phyloP scores from a whole-genome alignment of 2,329 filamentous ascomycete species.

The Penicillium sp. region DNA sequence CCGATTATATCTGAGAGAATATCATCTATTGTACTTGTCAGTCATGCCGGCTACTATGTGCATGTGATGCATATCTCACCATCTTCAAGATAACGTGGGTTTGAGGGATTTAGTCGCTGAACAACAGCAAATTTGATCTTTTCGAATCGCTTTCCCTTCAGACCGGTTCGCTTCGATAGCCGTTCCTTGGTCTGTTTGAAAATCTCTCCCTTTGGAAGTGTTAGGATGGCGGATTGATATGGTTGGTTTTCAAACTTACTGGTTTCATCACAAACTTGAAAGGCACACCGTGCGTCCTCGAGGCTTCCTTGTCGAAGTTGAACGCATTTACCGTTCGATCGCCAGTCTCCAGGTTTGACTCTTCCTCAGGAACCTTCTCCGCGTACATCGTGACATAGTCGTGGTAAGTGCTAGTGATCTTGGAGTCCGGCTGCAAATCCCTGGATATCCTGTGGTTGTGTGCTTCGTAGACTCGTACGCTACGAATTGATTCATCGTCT shows the following conservation, averaged over 20 bases:
- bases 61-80: conserved; percentile 61
- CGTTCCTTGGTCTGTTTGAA: conserved; percentile 94
- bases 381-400: conserved; percentile 85
- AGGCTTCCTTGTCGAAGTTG: conserved; percentile 91
- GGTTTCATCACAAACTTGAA: conserved; percentile 88
- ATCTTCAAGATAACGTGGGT: conserved; percentile 82
- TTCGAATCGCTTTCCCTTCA: conserved; percentile 98
- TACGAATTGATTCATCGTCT: conserved; percentile 73
- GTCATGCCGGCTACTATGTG: not conserved
- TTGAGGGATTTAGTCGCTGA: conserved; percentile 71
- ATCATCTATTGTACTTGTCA: conserved; percentile 42
- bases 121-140: conserved; percentile 96
- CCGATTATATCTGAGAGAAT: conserved; percentile 65
- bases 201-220: conserved; percentile 67
- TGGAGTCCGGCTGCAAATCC: conserved; percentile 70
- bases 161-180: conserved; percentile 87
- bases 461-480: conserved; percentile 80
- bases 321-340: conserved; percentile 78
- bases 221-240: conserved; percentile 21
- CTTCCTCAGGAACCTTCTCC: conserved; percentile 77
- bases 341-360: conserved; percentile 64
- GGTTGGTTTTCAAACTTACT: conserved; percentile 54
- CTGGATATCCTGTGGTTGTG: conserved; percentile 84
- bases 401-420: conserved; percentile 74
- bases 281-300: conserved; percentile 81